phyloP scores from a whole-genome alignment of 1,284 basidiomycete species.

The Naganishia liquefaciens region DNA sequence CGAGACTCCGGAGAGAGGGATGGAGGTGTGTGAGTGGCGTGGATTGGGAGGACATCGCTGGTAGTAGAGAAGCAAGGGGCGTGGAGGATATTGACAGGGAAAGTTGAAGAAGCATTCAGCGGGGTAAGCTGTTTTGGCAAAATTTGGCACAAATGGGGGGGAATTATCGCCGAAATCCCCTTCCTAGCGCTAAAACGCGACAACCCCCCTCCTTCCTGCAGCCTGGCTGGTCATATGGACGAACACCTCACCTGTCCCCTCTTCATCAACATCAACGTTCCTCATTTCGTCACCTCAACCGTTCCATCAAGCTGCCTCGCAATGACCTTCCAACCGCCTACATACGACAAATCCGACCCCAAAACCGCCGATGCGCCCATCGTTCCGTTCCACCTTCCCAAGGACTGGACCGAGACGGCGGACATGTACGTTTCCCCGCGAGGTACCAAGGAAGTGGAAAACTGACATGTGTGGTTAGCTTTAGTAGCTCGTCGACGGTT shows the following conservation, averaged over 20 bases:
- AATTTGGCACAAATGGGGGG: no score
- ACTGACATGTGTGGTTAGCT: not conserved
- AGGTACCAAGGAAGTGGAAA: not conserved
- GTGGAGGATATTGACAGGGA: not conserved
- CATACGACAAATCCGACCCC: constrained; percentile 35
- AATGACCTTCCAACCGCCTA: constrained; percentile 19
- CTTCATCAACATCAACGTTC: no score
- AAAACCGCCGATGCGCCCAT: constrained; percentile 32
- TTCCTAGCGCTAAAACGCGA: not conserved
- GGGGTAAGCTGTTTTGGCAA: no score
- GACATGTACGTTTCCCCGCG: constrained; percentile 11
- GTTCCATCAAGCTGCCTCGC: no score
- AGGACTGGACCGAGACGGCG: constrained; percentile 27
- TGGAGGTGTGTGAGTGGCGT: not conserved
- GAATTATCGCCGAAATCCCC: not conserved
- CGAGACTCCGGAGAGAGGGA: constrained; percentile 9
- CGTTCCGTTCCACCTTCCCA: constrained; percentile 32
- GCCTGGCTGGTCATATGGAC: no score
- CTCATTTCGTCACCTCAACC: no score
- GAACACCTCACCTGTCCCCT: not conserved
- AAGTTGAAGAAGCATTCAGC: no score
- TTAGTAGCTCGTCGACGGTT: constrained; percentile 17
- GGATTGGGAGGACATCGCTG: not conserved
- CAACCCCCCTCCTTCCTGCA: no score
- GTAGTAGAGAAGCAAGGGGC: not conserved